Conservation (phyloP, 2,329 filamentous ascomycete species). For the Bipolaris cookei region DNA sequence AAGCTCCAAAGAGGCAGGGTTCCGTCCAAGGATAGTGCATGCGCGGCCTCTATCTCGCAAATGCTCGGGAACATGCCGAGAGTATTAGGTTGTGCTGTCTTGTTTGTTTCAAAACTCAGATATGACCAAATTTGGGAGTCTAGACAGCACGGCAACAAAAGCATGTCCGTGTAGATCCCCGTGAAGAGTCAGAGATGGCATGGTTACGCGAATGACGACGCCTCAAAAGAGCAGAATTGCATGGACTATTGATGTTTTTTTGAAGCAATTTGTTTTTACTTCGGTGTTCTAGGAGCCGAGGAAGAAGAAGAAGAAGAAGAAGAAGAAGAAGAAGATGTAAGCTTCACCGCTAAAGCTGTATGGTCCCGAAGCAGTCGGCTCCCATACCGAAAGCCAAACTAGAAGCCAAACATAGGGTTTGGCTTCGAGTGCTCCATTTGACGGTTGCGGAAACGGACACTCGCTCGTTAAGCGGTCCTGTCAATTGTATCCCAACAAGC, state of each 20-base stretch:
- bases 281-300: slow-evolving; percentile 10
- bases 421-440: slow-evolving; percentile 11
- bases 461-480: slow-evolving; percentile 12
- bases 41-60: slow-evolving; percentile 7
- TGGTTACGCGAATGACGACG: slow-evolving; percentile 4
- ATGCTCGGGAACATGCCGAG: slow-evolving; percentile 6
- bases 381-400: slow-evolving; percentile 23
- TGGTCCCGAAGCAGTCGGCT: slow-evolving; percentile 32
- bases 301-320: background rate
- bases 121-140: slow-evolving; percentile 2
- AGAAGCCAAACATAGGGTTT: slow-evolving; percentile 20
- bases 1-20: slow-evolving; percentile 4
- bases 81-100: slow-evolving; percentile 3
- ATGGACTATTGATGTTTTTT: slow-evolving; percentile 1
- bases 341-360: slow-evolving; percentile 45
- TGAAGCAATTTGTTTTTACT: slow-evolving; percentile 9
- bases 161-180: slow-evolving; percentile 1
- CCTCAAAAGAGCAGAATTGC: slow-evolving; percentile 2
- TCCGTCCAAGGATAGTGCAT: slow-evolving; percentile 1
- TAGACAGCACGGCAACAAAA: slow-evolving; percentile 8
- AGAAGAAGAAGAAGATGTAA: background rate
- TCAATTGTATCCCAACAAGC: slow-evolving; percentile 20
- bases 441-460: slow-evolving; percentile 21
- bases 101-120: slow-evolving; percentile 8
- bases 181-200: background rate